Conservation (phyloP, 257 asterid genomes). For the Lycium ferocissimum region DNA sequence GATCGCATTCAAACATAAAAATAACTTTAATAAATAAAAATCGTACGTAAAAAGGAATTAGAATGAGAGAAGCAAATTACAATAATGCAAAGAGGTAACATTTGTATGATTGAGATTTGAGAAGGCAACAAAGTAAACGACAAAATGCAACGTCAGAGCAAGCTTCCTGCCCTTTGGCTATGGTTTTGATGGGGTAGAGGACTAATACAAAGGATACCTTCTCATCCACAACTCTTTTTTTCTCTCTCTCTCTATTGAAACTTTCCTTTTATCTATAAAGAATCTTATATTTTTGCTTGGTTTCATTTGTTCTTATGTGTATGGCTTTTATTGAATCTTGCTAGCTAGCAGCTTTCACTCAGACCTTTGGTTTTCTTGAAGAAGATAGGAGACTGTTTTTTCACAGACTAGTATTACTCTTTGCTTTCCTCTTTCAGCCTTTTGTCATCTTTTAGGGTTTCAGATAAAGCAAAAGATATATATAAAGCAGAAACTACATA, state of each 20-base stretch:
- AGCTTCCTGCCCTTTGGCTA: slow-evolving; percentile 56
- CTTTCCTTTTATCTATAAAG: slow-evolving; percentile 27
- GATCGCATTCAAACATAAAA: background rate
- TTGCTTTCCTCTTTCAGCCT: slow-evolving; percentile 22
- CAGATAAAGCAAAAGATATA: background rate
- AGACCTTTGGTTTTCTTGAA: slow-evolving; percentile 50
- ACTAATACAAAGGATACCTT: slow-evolving; percentile 56
- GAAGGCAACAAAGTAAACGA: slow-evolving; percentile 66
- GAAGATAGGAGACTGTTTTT: slow-evolving; percentile 27
- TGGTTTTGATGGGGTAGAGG: slow-evolving; percentile 56
- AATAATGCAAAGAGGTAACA: slow-evolving; percentile 35
- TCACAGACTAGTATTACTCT: slow-evolving; percentile 15
- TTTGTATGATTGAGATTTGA: slow-evolving; percentile 48
- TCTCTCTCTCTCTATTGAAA: slow-evolving; percentile 41
- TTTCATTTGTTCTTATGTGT: slow-evolving; percentile 54
- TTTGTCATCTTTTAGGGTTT: slow-evolving; percentile 43
- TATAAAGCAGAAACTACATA: background rate
- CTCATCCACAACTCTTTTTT: slow-evolving; percentile 73
- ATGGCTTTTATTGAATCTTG: slow-evolving; percentile 63
- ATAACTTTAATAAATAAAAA: background rate
- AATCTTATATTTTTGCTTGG: slow-evolving; percentile 35
- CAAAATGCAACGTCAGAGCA: slow-evolving; percentile 75
- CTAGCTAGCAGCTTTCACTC: slow-evolving; percentile 61
- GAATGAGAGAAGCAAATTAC: background rate
- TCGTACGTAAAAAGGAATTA: background rate